A percentile compares a stretch with the other conserved stretches of the same genome.
Evolutionary conservation across 2,329 filamentous ascomycete genomes (phyloP).

Genomic region (Alternaria arborescens): DNA sequence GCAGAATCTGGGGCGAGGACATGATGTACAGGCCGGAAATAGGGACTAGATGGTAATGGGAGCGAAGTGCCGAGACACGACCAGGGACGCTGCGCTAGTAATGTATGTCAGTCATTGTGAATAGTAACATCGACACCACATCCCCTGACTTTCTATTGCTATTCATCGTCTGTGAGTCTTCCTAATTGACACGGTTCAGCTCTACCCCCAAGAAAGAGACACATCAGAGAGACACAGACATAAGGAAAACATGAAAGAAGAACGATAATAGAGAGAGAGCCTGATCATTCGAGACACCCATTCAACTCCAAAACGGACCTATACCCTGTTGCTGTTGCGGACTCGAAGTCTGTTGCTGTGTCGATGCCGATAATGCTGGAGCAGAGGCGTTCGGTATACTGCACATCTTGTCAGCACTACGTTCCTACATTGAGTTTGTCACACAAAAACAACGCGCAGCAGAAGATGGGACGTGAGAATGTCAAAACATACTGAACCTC

Average conservation of each 20-base stretch:
- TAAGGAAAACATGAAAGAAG: no score
- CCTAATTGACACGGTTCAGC: no score
- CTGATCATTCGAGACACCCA: background rate
- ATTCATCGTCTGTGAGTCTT: no score
- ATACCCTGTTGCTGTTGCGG: slow-evolving; percentile 31
- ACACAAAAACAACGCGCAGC: no score
- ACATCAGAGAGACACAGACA: rapidly evolving
- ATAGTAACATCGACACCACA: background rate
- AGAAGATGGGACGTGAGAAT: background rate
- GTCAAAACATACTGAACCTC: slow-evolving; percentile 31
- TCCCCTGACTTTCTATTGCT: no score
- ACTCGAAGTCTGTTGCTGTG: slow-evolving; percentile 12
- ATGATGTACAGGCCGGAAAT: background rate
- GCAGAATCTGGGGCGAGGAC: background rate
- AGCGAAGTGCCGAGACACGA: background rate
- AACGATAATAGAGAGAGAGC: background rate
- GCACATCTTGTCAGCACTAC: no score
- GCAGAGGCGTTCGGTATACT: background rate
- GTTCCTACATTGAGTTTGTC: no score
- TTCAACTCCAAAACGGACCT: slow-evolving; percentile 29
- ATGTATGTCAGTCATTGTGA: background rate
- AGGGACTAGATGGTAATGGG: background rate
- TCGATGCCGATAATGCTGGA: background rate
- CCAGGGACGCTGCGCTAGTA: background rate
- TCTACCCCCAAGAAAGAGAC: no score